These are phyloP conservation scores for Boletus coccyginus DNA, from an alignment of 768 basidiomycete species.

Conservation along the genomic window DNA sequence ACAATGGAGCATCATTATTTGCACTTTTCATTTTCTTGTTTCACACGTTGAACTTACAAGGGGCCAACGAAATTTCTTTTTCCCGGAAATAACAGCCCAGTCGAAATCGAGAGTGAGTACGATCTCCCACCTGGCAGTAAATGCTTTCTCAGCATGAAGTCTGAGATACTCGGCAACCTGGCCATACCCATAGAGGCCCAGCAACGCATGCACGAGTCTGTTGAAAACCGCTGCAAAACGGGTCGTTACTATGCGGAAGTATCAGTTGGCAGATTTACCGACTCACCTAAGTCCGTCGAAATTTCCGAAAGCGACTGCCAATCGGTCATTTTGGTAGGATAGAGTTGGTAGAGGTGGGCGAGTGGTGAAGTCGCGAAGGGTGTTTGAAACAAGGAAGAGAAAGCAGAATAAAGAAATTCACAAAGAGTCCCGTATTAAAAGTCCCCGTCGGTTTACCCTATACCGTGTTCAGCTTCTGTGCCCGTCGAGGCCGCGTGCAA, in stretches of 20 bases:
- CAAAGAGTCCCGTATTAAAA: conserved; percentile 7
- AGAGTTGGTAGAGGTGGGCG: neutral
- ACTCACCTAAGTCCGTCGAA: conserved; percentile 35
- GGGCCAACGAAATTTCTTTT: conserved; percentile 46
- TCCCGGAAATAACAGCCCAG: conserved; percentile 39
- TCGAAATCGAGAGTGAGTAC: conserved; percentile 42
- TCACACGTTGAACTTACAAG: conserved; percentile 34
- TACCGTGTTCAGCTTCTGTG: conserved; percentile 11
- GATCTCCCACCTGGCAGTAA: conserved; percentile 40
- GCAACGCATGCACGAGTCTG: conserved; percentile 41
- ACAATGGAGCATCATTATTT: conserved; percentile 4
- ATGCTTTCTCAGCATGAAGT: neutral
- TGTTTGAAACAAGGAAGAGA: neutral
- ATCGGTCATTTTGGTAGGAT: conserved; percentile 33
- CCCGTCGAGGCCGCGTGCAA: conserved; percentile 9
- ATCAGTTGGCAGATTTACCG: neutral
- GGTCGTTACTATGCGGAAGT: neutral
- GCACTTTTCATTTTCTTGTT: neutral
- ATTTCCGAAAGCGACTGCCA: conserved; percentile 41
- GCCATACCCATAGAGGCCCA: conserved; percentile 45
- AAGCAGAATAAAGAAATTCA: neutral
- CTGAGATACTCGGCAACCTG: neutral
- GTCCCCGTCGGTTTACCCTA: neutral
- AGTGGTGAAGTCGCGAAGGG: neutral
- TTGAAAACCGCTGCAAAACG: conserved; percentile 34